Base-by-base conservation (phyloP, 2,329 filamentous ascomycete species). In the Ambrosiella beaveri region DNA sequence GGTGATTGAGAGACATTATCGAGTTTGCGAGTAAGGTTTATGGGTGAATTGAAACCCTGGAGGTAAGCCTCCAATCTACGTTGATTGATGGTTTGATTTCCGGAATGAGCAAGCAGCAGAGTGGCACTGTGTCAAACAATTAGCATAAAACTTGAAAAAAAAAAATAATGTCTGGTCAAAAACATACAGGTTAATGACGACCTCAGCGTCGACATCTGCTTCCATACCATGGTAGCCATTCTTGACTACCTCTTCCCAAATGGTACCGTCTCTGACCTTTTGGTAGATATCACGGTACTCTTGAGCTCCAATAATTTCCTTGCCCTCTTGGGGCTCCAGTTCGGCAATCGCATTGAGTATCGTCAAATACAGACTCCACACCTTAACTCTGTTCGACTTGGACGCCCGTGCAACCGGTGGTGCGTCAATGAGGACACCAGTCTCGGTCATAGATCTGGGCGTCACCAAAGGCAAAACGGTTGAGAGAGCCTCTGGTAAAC, bases 301-400 rank as follows among this genome's bases (percentile, higher is more conserved):
- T 66, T 86, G 81, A 56, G 81, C 82, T 2, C 93, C 93, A 71
- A 97, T 95, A 11, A 84, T 79, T 56, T 84, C 80, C 73, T 93
- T 95, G 54, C 91, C 93, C 69, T 96, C 90, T 64, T 95, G 88
- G 1, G 86, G 77, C 58, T 89, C 88, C 66, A 97, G 75, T 66
- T 97, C 91, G 40, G 95, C 75, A 62, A 96, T 85, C 44, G 88
- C 86, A 72, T 96, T 95, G 62, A 97, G 75, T 55, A 96, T 85
- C 15, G 90, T 95, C 63, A 97, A 78, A 68, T 97, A 98, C 65
- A 98, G 77, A 69, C 89, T 95, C 93, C 93, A 98, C 62, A 97
- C 85, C 71, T 97, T 98, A 69, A 95, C 85, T 63, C 90, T 78
- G 59, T 88, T 93, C 38, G 84, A 86, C 63, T 85, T 81, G 47